Conservation (phyloP, 257 asterid genomes). For the Craterostigma plantagineum region DNA sequence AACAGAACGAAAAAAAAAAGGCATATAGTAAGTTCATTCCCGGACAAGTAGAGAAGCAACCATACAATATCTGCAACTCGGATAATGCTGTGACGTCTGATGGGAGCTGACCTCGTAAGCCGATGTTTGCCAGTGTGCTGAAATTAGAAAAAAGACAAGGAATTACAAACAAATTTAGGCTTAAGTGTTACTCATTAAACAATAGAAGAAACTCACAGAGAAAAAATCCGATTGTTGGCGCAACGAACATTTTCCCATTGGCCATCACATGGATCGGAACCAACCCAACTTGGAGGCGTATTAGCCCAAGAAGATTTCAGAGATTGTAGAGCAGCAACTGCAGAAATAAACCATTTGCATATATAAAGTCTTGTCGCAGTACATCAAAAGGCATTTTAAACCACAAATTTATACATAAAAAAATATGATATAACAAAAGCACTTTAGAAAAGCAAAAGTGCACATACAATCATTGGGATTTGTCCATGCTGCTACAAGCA, state of each 20-base stretch:
- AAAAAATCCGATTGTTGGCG: constrained; percentile 24
- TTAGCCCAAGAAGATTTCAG: constrained; percentile 35
- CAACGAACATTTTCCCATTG: constrained; percentile 62
- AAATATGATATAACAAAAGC: too few relatives aligned
- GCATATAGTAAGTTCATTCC: background rate
- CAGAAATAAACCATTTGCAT: background rate
- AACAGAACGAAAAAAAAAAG: background rate
- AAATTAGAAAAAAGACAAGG: background rate
- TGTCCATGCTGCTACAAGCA: too few relatives aligned
- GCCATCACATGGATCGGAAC: constrained; percentile 55
- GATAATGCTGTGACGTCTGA: constrained; percentile 45
- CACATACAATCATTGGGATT: too few relatives aligned
- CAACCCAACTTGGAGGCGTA: constrained; percentile 60
- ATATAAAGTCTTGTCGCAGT: too few relatives aligned
- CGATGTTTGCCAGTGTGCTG: constrained; percentile 52
- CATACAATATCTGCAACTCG: constrained; percentile 63
- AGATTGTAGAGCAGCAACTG: constrained; percentile 40
- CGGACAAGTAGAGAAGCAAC: constrained; percentile 2
- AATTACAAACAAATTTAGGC: background rate
- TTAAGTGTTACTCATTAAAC: background rate
- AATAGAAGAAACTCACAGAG: constrained; percentile 29
- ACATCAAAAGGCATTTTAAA: too few relatives aligned
- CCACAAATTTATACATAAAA: background rate
- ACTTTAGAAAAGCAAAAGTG: too few relatives aligned
- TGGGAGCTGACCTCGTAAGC: constrained; percentile 43